Percentiles rank a stretch among this genome's conserved stretches.
phyloP scores from a whole-genome alignment of 257 asterid species.

The Solanum boliviense region DNA sequence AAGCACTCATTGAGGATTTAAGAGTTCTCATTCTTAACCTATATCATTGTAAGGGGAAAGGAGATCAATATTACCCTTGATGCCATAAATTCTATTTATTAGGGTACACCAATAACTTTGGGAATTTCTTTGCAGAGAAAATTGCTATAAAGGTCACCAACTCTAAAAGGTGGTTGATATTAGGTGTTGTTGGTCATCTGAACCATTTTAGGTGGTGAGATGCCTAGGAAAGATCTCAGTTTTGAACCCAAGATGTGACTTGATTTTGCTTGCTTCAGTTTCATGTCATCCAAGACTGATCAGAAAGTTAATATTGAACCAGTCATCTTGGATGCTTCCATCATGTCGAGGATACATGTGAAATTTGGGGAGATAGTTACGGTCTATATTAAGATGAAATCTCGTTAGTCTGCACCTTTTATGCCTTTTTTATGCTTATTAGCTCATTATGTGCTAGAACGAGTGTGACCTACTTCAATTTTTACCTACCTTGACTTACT shows the following conservation, averaged over 20 bases:
- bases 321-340: background rate
- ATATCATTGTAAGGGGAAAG: background rate
- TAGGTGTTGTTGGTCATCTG: background rate
- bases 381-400: too few species aligned
- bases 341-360: background rate
- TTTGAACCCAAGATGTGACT: background rate
- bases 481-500: background rate
- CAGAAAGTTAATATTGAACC: too few species aligned
- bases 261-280: background rate
- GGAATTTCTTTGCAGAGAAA: background rate
- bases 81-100: too few species aligned
- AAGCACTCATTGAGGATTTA: background rate
- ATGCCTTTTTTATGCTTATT: background rate
- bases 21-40: background rate
- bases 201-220: background rate
- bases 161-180: background rate
- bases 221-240: background rate
- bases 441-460: background rate
- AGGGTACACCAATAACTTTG: background rate
- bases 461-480: background rate
- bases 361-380: background rate
- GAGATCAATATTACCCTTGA: background rate
- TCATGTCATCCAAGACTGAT: background rate
- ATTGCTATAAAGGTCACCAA: background rate
- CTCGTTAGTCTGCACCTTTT: background rate